Base-by-base conservation (phyloP, 2,329 filamentous ascomycete genomes). In the Verticillium zaregamsianum region DNA sequence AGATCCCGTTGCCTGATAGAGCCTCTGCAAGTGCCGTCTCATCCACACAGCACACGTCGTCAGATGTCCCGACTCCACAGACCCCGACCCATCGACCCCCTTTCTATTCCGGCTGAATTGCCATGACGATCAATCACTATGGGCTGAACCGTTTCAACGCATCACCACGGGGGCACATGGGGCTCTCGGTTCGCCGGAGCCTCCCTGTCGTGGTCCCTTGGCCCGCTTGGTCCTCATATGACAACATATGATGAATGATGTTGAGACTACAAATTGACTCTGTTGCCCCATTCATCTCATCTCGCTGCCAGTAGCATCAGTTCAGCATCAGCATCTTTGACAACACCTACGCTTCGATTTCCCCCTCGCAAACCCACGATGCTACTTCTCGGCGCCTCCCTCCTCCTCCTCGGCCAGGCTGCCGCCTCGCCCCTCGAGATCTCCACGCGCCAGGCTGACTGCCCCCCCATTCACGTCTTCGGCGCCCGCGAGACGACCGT, bases 401-500 rank as follows among this genome's bases (percentile, higher is more conserved):
- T 57, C 11, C 33, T 63, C 5, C 56, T 64, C 11, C 4, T 57
- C 52, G 57, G 63, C 57, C 63, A 63, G n/a, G 45, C 45, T 5
- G 45, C 45, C 45, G 55, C 55, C 55, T 57, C 55, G 9, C 55
- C 55, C 25, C 4, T 37, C 11, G 55, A 57, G 7, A 12, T 57
- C 28, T n/a, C 28, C 25, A 15, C 55, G 11, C 55, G 55, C 14
- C 55, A 57, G 63, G 49, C 59, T 57, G 17, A 17, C 15, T 80
- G 78, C 63, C 78, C 78, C 1, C 67, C 67, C 14, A 69, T 82
- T 33, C 77, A 82, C 68, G 73, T 81, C 37, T 79, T 80, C 39
- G 79, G 77, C 2, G 79, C 79, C 2, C 77, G 79, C 14, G 79
- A 81, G 69, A 82, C 79, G 9, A 80, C 78, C 0, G 83, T 81